Percentiles rank a stretch among this genome's conserved stretches.
phyloP scores from a whole-genome alignment of 2,329 filamentous ascomycete species.

The Huntiella savannae region DNA sequence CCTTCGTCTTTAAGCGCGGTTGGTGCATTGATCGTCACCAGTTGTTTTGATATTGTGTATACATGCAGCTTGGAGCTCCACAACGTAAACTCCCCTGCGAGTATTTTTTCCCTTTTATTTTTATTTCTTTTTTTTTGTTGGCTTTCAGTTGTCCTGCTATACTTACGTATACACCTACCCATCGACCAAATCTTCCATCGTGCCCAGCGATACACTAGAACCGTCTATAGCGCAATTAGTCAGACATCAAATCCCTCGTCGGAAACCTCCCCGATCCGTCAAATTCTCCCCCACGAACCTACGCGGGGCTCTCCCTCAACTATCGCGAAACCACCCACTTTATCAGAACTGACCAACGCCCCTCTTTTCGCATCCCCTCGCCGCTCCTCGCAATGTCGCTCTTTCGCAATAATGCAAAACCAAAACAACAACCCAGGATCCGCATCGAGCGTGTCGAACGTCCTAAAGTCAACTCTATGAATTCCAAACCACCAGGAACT shows the following conservation, averaged over 20 bases:
- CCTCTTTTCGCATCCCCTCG: background rate
- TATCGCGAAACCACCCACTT: too few relatives aligned
- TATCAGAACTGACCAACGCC: background rate
- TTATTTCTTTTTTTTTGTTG: background rate
- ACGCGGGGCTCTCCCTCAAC: too few relatives aligned
- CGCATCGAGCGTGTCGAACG: slow-evolving; percentile 32
- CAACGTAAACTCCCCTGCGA: background rate
- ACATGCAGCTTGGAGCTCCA: background rate
- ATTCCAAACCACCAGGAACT: slow-evolving; percentile 19
- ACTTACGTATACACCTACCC: too few relatives aligned
- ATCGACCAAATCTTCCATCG: too few relatives aligned
- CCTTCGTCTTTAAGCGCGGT: too few relatives aligned
- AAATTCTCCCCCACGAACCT: too few relatives aligned
- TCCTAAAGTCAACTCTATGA: slow-evolving; percentile 16
- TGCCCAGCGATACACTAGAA: too few relatives aligned
- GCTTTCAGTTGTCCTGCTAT: too few relatives aligned
- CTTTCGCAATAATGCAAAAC: slow-evolving; percentile 27
- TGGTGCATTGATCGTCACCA: too few relatives aligned
- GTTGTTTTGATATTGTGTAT: background rate
- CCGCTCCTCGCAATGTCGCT: slow-evolving; percentile 16
- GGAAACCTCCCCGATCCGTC: too few relatives aligned
- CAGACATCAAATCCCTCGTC: too few relatives aligned
- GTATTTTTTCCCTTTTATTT: slow-evolving; percentile 2
- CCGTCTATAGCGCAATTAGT: too few relatives aligned
- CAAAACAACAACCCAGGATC: slow-evolving; percentile 32